These are phyloP conservation scores for Pseudonitzschia pungens DNA, from an alignment of 108 stramenopile species.

Conservation along the genomic window DNA sequence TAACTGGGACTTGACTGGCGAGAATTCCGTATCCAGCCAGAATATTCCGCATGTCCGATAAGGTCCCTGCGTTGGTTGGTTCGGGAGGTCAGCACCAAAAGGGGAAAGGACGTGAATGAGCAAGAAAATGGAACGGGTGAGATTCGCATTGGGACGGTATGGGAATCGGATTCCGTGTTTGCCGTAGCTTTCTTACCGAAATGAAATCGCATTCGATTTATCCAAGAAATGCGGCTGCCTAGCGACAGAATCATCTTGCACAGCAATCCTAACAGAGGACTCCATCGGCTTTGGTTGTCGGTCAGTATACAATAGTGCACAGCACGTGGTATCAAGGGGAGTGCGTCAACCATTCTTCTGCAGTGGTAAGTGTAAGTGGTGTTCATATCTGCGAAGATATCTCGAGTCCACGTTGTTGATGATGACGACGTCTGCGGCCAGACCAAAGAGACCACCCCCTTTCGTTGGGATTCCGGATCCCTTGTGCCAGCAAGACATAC, in stretches of 20 bases:
- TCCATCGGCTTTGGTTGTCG: neutral
- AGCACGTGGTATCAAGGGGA: neutral
- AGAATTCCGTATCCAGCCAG: conserved; percentile 11
- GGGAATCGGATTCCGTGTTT: neutral
- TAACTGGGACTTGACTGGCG: neutral
- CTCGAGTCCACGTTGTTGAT: neutral
- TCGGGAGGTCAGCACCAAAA: neutral
- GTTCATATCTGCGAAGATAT: neutral
- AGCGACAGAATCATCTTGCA: neutral
- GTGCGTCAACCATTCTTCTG: neutral
- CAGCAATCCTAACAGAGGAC: neutral
- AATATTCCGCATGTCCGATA: neutral
- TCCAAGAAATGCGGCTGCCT: neutral
- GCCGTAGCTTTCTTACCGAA: neutral
- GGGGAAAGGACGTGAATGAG: neutral
- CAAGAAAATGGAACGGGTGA: neutral
- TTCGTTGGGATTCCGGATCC: conserved; percentile 11
- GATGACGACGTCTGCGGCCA: neutral
- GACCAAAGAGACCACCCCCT: neutral
- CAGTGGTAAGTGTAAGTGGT: neutral
- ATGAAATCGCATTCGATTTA: neutral
- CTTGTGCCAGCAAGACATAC: neutral
- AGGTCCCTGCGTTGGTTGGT: neutral
- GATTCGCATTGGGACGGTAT: neutral
- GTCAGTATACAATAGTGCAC: neutral